Conservation (phyloP, 116 monocot genomes). For the Trichopus zeylanicus region DNA sequence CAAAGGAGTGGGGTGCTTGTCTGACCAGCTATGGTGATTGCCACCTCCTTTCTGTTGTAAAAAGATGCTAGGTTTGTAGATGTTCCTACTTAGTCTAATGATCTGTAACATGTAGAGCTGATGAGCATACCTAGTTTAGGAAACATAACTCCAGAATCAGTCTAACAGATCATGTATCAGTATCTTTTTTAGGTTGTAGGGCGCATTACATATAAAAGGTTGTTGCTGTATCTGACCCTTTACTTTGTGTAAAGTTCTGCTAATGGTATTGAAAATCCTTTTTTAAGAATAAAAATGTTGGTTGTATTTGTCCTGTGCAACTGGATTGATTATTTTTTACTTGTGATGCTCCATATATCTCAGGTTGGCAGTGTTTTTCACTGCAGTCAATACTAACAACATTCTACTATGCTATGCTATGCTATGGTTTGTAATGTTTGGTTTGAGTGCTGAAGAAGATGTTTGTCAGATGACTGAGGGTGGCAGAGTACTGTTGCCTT, state of each 20-base stretch:
- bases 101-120: slow-evolving; percentile 1
- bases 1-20: background rate
- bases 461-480: too few relatives aligned
- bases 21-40: background rate
- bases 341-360: too few relatives aligned
- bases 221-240: background rate
- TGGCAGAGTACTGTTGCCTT: too few relatives aligned
- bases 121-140: background rate
- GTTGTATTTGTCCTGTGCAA: background rate
- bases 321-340: too few relatives aligned
- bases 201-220: too few relatives aligned
- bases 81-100: background rate
- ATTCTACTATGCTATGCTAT: too few relatives aligned
- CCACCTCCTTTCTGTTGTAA: slow-evolving; percentile 2
- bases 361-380: too few relatives aligned
- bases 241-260: background rate
- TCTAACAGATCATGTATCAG: background rate
- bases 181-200: too few relatives aligned
- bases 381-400: too few relatives aligned
- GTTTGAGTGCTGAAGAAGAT: too few relatives aligned
- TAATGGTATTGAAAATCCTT: background rate
- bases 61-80: background rate
- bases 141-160: background rate
- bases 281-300: background rate
- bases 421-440: too few relatives aligned